A percentile compares a stretch with the other conserved stretches of the same genome.
Evolutionary conservation across 179 eudicot genomes (phyloP).

Genomic region (Camellia oleifera): DNA sequence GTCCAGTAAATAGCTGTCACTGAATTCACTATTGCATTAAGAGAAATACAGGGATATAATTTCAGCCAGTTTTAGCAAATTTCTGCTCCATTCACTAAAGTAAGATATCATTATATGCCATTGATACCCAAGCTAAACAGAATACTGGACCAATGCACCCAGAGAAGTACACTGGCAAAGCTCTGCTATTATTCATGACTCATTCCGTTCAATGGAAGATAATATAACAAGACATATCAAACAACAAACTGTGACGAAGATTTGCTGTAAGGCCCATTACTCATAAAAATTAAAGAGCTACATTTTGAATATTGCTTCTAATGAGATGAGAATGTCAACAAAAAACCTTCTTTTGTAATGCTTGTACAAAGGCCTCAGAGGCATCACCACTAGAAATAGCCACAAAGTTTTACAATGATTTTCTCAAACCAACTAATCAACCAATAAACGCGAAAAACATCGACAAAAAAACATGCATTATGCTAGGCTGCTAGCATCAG

Average conservation of each 20-base stretch:
- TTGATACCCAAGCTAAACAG: not conserved
- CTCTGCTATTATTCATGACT: not conserved
- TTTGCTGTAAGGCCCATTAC: no score
- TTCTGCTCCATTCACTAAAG: not conserved
- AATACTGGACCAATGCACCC: not conserved
- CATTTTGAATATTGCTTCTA: no score
- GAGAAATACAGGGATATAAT: not conserved
- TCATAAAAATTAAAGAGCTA: no score
- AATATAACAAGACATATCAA: not conserved
- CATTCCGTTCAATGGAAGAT: not conserved
- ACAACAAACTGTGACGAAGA: not conserved
- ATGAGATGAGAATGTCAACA: no score
- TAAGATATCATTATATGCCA: conserved; percentile 4
- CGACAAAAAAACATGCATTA: no score
- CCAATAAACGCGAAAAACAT: no score
- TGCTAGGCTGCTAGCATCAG: no score
- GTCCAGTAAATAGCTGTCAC: conserved; percentile 1
- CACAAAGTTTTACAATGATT: no score
- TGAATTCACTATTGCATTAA: not conserved
- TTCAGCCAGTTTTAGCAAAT: not conserved
- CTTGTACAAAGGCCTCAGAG: no score
- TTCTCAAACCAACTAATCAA: no score
- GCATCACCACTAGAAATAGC: no score
- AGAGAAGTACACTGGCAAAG: conserved; percentile 6
- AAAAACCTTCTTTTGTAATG: no score